Base-by-base conservation (phyloP, 192 early-diverging fungal species). In the Coemansia sp. region DNA sequence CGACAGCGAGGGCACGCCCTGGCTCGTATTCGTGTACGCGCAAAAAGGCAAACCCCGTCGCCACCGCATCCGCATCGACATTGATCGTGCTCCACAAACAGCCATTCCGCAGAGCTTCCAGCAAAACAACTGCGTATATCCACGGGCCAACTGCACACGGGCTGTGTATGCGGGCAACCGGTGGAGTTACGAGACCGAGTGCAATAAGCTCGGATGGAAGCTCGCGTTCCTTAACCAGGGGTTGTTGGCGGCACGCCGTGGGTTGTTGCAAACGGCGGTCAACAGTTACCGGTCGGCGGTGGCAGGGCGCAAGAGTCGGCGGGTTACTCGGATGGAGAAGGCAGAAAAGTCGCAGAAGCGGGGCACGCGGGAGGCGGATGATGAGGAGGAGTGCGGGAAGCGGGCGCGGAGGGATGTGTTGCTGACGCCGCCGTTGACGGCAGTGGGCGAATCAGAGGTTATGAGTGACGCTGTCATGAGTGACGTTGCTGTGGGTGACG, bases 181-280 rank as follows among this genome's bases (percentile, higher is more conserved):
- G 15, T 93, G 90, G 85, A 72, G 73, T 10, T 96, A 93, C 69
- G 94, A 96, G 68, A 91, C 85, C 2, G 87, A 89, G 51, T 94
- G 92, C 66, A 96, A 96, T 51, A 68, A 62, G n/a, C 78, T 94
- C 12, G 93, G 92, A 3, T 94, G 94, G 94, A 86, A 88, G 56
- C 82, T 96, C 55, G 87, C 88, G 2, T 89, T 85, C 69, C 75
- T 94, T 21, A 96, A 96, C 62, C 81, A 78, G 22, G 72, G 79
- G 38, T 65, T 85, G 50, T 79, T 93, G 45, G 62, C 76, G 6
- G 90, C 84, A 0, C 86, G 88, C 24, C 83, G 89, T 17, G 94
- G 94, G 11, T 51, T 94, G 38, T 73, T 96, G 57, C 92, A 94
- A 63, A 85, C 90, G 0, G 94, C 93, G 2, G 94, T 96, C 0